phyloP scores from a whole-genome alignment of 768 basidiomycete species.

The Cystofilobasidium macerans region DNA sequence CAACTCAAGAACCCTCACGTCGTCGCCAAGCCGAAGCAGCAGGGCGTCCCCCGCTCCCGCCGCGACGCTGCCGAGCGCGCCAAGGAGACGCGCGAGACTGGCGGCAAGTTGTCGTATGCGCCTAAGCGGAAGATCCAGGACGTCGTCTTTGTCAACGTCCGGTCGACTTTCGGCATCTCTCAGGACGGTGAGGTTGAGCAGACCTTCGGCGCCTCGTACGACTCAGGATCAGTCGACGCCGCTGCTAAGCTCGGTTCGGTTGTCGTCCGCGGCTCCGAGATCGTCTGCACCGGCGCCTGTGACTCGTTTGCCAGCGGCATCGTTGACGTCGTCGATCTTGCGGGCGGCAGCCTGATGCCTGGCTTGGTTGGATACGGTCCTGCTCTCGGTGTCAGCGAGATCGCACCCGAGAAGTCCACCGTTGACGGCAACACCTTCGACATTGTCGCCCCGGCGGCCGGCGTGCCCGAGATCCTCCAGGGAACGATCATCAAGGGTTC shows the following conservation, averaged over 20 bases:
- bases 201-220: slow-evolving; percentile 27
- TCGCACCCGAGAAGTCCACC: slow-evolving; percentile 53
- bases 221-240: slow-evolving; percentile 24
- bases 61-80: slow-evolving; percentile 53
- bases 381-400: slow-evolving; percentile 59
- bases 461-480: slow-evolving; percentile 38
- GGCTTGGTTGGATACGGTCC: slow-evolving; percentile 55
- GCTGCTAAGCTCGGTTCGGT: too few species aligned
- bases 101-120: not conserved
- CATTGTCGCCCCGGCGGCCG: slow-evolving; percentile 43
- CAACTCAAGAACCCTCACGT: slow-evolving; percentile 44
- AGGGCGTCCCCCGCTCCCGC: slow-evolving; percentile 52
- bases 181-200: slow-evolving; percentile 42
- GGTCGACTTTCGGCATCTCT: slow-evolving; percentile 56
- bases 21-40: slow-evolving; percentile 51
- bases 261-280: slow-evolving; percentile 47
- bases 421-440: slow-evolving; percentile 46
- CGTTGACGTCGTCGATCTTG: slow-evolving; percentile 48
- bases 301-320: slow-evolving; percentile 28
- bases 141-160: slow-evolving; percentile 61
- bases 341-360: slow-evolving; percentile 52
- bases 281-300: slow-evolving; percentile 46
- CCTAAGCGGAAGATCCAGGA: slow-evolving; percentile 26
- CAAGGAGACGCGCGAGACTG: slow-evolving; percentile 47
- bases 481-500: slow-evolving; percentile 48